A percentile compares a stretch with the other conserved stretches of the same genome.
These are phyloP conservation scores for Jamesozyma lodderae DNA, from an alignment of 805 yeast species.

Conservation along the genomic window DNA sequence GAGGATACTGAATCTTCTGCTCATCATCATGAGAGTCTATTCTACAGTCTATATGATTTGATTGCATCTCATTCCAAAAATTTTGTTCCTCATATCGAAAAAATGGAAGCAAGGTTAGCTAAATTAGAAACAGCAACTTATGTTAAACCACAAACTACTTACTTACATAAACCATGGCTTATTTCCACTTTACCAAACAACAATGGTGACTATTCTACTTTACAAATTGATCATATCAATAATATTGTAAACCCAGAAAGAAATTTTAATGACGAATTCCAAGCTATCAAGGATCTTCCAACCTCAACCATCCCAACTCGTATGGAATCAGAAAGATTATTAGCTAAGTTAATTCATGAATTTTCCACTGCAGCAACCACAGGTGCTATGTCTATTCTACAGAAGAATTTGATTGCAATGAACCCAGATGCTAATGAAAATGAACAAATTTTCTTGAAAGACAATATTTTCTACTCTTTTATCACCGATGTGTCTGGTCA, in stretches of 20 bases:
- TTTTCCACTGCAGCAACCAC: constrained; percentile 67
- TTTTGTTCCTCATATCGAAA: constrained; percentile 43
- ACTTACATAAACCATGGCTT: constrained; percentile 72
- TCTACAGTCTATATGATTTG: constrained; percentile 48
- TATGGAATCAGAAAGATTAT: constrained; percentile 63
- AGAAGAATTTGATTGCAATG: constrained; percentile 67
- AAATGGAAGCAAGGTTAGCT: constrained; percentile 40
- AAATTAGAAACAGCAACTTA: constrained; percentile 44
- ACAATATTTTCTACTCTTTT: constrained; percentile 79
- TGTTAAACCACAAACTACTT: constrained; percentile 51
- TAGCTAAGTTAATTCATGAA: constrained; percentile 63
- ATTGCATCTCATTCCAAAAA: constrained; percentile 57
- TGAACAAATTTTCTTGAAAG: constrained; percentile 61
- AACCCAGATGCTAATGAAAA: constrained; percentile 64
- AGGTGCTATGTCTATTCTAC: constrained; percentile 69
- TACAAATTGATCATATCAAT: constrained; percentile 37
- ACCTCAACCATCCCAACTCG: constrained; percentile 51
- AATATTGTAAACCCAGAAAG: constrained; percentile 34
- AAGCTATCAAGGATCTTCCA: constrained; percentile 68
- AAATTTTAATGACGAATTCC: constrained; percentile 91
- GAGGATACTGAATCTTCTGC: background rate
- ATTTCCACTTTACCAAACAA: constrained; percentile 25
- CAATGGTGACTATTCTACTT: constrained; percentile 48
- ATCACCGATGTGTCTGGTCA: constrained; percentile 55
- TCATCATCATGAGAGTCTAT: constrained; percentile 4